phyloP scores from a whole-genome alignment of 164 flowering plant species.

The Vitis riparia region DNA sequence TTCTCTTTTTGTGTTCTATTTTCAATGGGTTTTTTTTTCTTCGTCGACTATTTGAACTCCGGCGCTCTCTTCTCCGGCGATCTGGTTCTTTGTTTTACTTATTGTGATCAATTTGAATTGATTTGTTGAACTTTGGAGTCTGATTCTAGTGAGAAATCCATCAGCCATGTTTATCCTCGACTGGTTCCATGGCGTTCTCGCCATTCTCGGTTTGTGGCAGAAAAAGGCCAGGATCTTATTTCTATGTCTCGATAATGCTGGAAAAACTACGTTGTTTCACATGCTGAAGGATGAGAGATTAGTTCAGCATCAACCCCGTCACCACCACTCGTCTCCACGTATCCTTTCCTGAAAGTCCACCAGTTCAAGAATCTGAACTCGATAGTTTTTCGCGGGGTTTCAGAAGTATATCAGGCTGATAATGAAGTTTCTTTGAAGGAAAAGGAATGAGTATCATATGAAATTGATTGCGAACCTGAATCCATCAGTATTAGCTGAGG shows the following conservation, averaged over 20 bases:
- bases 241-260: conserved; percentile 50
- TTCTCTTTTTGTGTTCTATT: too few species aligned
- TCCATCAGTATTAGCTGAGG: too few species aligned
- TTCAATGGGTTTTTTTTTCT: too few species aligned
- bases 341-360: too few species aligned
- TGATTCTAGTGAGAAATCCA: background rate
- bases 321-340: too few species aligned
- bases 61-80: background rate
- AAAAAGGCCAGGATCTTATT: conserved; percentile 51
- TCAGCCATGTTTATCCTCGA: conserved; percentile 37
- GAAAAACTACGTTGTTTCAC: conserved; percentile 50
- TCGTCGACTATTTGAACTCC: background rate
- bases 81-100: background rate
- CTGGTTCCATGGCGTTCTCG: conserved; percentile 50
- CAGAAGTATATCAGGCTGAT: too few species aligned
- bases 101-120: background rate
- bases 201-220: conserved; percentile 50
- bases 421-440: too few species aligned
- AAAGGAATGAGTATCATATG: too few species aligned
- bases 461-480: too few species aligned
- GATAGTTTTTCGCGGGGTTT: too few species aligned
- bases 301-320: too few species aligned
- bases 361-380: too few species aligned
- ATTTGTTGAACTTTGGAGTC: background rate
- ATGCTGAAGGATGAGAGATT: conserved; percentile 46